Conservation (phyloP, 1,139 yeast genomes). For the Hansenula anomala region DNA sequence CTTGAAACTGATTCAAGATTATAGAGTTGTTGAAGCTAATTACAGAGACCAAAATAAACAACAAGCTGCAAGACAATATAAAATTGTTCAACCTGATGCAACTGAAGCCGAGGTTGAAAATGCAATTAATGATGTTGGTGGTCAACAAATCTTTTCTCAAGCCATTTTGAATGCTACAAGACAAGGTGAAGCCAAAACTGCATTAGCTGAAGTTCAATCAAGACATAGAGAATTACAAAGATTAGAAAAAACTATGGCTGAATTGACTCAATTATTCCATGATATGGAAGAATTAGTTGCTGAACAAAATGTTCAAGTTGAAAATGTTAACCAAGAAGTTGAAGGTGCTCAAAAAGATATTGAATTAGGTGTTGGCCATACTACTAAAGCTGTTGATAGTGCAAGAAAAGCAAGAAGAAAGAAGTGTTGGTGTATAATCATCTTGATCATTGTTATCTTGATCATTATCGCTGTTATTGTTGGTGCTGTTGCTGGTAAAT, state of each 20-base stretch:
- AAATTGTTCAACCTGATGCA: conserved; percentile 91
- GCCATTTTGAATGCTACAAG: conserved; percentile 89
- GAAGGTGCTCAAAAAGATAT: conserved; percentile 83
- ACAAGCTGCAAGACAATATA: conserved; percentile 91
- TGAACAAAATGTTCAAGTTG: conserved; percentile 89
- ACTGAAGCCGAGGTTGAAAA: conserved; percentile 77
- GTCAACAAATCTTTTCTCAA: conserved; percentile 90
- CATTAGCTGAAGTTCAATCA: conserved; percentile 90
- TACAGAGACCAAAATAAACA: conserved; percentile 80
- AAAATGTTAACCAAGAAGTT: conserved; percentile 78
- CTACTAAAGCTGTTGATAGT: conserved; percentile 80
- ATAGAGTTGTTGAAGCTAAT: conserved; percentile 81
- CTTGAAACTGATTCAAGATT: conserved; percentile 79
- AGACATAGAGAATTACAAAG: conserved; percentile 95
- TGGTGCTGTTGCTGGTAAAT: conserved; percentile 12
- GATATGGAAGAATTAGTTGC: conserved; percentile 97
- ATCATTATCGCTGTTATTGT: conserved; percentile 46
- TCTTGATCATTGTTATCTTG: conserved; percentile 60
- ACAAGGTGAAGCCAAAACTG: conserved; percentile 96
- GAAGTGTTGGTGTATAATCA: conserved; percentile 82
- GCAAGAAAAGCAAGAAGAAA: conserved; percentile 91
- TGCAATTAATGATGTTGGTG: conserved; percentile 80
- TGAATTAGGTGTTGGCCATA: conserved; percentile 93
- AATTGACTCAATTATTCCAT: conserved; percentile 87
- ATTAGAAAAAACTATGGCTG: conserved; percentile 94